Conservation (phyloP, 2,329 filamentous ascomycete species). For the Lojkania enalia region DNA sequence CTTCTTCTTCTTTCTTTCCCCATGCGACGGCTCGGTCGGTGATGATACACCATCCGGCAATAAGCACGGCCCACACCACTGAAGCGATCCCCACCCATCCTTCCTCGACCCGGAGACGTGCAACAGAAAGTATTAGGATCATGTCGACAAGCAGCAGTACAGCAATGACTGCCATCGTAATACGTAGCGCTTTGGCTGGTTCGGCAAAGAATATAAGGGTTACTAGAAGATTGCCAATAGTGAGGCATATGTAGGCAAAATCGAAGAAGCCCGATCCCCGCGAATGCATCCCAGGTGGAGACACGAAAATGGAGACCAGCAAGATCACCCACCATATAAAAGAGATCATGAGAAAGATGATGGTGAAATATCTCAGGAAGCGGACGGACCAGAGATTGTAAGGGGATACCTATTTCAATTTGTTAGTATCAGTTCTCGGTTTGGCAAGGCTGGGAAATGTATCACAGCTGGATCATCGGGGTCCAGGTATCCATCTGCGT, state of each 20-base stretch:
- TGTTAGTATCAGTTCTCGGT: neutral
- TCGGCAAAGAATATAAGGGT: conserved; percentile 84
- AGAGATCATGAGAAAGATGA: conserved; percentile 73
- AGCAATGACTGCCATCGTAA: conserved; percentile 70
- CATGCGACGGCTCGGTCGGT: conserved; percentile 83
- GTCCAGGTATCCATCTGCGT: conserved; percentile 69
- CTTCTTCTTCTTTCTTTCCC: conserved; percentile 92
- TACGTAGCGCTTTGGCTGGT: conserved; percentile 76
- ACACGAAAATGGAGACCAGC: conserved; percentile 88
- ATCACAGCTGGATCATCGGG: conserved; percentile 79
- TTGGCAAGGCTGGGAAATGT: neutral
- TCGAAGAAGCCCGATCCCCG: conserved; percentile 92
- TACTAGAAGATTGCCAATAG: conserved; percentile 74
- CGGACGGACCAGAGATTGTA: conserved; percentile 95
- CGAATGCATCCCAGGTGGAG: conserved; percentile 81
- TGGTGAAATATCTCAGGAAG: conserved; percentile 74
- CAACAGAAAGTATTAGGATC: conserved; percentile 77
- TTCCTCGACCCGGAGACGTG: conserved; percentile 77
- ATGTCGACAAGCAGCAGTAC: conserved; percentile 71
- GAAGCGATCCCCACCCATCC: conserved; percentile 89
- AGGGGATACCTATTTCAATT: conserved; percentile 65
- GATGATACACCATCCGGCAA: conserved; percentile 76
- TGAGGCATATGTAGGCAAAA: conserved; percentile 80
- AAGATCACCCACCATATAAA: conserved; percentile 93
- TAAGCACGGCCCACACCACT: conserved; percentile 79